Base-by-base conservation (phyloP, 75 land plant genomes). In the Sequoia sempervirens region DNA sequence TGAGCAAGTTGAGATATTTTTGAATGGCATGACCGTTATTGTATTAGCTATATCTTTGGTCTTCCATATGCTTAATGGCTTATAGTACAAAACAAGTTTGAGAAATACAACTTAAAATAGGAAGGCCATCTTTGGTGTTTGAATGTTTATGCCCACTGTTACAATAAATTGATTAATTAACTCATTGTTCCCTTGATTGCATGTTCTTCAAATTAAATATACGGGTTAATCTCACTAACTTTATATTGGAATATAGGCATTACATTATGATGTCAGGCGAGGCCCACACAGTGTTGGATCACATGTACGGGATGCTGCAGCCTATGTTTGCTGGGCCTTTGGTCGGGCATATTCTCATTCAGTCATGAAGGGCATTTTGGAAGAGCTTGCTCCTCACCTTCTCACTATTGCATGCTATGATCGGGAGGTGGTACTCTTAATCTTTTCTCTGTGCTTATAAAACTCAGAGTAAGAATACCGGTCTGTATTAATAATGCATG, bases 321-420 rank as follows among this genome's bases (percentile, higher is more conserved):
- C 99, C 40, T 98, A 96, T 90, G 99, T 98, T 28, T 98, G 98
- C 76, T 98, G 99, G 99, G 99, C 99, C 37, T 98, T 98, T 91
- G 99, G 97, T 36, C 93, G 99, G 82, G 99, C 99, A 54, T 98
- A 98, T 84, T 89, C 89, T 82, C 88, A 92, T 41, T 26, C 89
- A 40, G 89, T 96, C 50, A 96, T 98, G 99, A 94, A 84, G 76
- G 87, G 34, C 45, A 84, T 93, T 79, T 82, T 98, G 46, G 87
- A 91, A 81, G 88, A 93, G 75, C 90, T 98, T 84, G 96, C 95
- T 58, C 99, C 98, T 47, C 95, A 93, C 73, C 91, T 98, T 47
- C 86, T 98, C 70, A 89, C 94, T 50, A 88, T 95, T 72, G 97
- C 99, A 78, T 98, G 99, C 86, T 98, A 96, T 84, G 99, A 98